Conservation (phyloP, 495 filamentous ascomycete species). For the Talaromyces ruber region DNA sequence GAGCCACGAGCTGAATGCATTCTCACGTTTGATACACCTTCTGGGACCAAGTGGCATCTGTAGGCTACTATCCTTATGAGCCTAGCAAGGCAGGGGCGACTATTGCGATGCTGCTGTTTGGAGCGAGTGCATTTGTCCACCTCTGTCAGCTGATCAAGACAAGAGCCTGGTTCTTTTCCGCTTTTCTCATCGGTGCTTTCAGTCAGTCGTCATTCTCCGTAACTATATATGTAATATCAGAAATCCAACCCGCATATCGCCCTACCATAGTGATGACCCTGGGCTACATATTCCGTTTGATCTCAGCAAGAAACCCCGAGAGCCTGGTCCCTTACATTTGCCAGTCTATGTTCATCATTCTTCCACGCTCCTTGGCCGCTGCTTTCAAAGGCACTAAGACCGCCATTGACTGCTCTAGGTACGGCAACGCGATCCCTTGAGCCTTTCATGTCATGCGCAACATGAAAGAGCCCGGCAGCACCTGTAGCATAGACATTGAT, state of each 20-base stretch:
- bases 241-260: background rate
- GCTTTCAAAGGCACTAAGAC: no score
- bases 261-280: slow-evolving; percentile 12
- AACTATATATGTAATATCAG: background rate
- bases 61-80: no score
- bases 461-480: no score
- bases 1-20: no score
- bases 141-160: slow-evolving; percentile 8
- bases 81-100: no score
- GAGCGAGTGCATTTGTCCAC: slow-evolving; percentile 8
- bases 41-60: no score
- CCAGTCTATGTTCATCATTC: slow-evolving; percentile 19
- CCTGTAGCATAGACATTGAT: no score
- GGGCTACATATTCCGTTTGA: slow-evolving; percentile 8
- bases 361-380: slow-evolving; percentile 14
- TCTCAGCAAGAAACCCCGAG: slow-evolving; percentile 4
- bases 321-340: slow-evolving; percentile 17
- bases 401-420: no score
- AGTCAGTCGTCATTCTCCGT: slow-evolving; percentile 4
- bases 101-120: slow-evolving; percentile 6
- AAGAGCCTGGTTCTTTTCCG: slow-evolving; percentile 11
- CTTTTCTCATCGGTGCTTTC: slow-evolving; percentile 12
- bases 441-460: no score
- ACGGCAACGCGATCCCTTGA: no score
- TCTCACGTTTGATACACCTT: no score